Evolutionary conservation across 164 flowering plant genomes (phyloP).

Genomic region (Nymphaea thermarum): DNA sequence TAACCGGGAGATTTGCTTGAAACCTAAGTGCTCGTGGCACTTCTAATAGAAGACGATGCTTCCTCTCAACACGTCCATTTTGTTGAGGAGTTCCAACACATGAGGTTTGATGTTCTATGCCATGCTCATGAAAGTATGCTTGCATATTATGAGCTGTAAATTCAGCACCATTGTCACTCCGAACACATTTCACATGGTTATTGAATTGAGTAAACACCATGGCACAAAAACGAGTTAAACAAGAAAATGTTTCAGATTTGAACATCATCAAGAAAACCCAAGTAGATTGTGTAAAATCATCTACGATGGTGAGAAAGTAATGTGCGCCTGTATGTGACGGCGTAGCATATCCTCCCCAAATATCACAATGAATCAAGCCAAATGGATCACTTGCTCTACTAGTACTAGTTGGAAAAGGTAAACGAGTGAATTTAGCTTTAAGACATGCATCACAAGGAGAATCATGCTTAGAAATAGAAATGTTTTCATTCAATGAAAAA

Average conservation of each 20-base stretch:
- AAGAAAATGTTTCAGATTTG: neutral
- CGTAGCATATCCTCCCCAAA: neutral
- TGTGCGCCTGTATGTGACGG: neutral
- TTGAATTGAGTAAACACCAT: neutral
- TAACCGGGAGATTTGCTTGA: neutral
- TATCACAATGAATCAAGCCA: neutral
- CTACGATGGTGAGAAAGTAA: neutral
- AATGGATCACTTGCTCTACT: neutral
- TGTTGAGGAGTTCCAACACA: neutral
- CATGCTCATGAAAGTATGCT: neutral
- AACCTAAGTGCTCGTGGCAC: neutral
- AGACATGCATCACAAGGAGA: neutral
- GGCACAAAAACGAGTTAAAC: neutral
- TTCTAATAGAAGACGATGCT: neutral
- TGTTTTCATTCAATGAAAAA: neutral
- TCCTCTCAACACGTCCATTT: neutral
- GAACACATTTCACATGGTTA: neutral
- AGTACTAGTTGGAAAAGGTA: neutral
- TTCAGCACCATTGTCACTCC: neutral
- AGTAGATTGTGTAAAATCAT: neutral
- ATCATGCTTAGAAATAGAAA: neutral
- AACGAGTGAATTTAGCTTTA: neutral
- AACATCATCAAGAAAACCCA: neutral
- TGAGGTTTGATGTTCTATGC: neutral
- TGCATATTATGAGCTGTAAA: neutral